Conservation (phyloP, 257 asterid species). For the Buddleja alternifolia region DNA sequence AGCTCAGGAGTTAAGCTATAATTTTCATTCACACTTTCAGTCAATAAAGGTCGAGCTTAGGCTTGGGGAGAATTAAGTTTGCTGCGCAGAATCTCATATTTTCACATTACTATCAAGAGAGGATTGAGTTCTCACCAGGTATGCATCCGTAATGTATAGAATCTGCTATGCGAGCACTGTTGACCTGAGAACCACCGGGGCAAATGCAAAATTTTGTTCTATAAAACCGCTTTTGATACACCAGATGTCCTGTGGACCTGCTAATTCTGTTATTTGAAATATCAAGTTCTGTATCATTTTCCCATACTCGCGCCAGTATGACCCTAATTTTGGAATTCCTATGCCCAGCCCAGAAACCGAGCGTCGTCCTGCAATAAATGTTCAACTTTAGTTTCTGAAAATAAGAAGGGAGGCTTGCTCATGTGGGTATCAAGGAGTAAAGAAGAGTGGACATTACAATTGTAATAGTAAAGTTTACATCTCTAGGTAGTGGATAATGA, state of each 20-base stretch:
- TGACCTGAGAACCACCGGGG: slow-evolving; percentile 99
- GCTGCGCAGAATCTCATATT: no score
- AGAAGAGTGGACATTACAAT: not conserved
- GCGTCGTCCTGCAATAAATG: slow-evolving; percentile 72
- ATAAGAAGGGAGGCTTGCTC: slow-evolving; percentile 10
- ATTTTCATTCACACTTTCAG: no score
- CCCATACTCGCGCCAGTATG: slow-evolving; percentile 91
- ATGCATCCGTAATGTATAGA: slow-evolving; percentile 96
- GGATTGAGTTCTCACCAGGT: slow-evolving; percentile 73
- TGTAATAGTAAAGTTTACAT: not conserved
- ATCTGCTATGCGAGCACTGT: slow-evolving; percentile 97
- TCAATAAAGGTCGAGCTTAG: no score
- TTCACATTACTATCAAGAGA: no score
- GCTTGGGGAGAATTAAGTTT: no score
- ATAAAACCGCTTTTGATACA: slow-evolving; percentile 91
- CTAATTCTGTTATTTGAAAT: slow-evolving; percentile 81
- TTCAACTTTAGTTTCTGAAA: slow-evolving; percentile 20
- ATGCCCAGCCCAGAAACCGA: slow-evolving; percentile 99
- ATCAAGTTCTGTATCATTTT: slow-evolving; percentile 95
- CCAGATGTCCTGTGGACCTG: slow-evolving; percentile 88
- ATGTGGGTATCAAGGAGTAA: not conserved
- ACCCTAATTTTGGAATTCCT: slow-evolving; percentile 95
- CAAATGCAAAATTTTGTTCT: slow-evolving; percentile 92
- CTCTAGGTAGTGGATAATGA: not conserved
- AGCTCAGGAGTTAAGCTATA: no score